These are phyloP conservation scores for Dacryopinax primogenitus DNA, from an alignment of 768 basidiomycete genomes.

Conservation along the genomic window DNA sequence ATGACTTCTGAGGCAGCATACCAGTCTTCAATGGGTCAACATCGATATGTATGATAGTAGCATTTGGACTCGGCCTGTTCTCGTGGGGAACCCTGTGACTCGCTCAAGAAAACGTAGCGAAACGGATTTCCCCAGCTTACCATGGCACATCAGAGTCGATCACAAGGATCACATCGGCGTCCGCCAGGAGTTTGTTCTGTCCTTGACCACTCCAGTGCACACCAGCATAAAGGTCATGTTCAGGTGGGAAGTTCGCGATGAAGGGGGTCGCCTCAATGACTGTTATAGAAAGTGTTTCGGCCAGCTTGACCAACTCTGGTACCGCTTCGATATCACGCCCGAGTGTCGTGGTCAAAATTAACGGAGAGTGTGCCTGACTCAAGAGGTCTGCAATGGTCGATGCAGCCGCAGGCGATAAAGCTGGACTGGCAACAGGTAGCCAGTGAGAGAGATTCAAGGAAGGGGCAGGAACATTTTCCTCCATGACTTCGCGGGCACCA, in stretches of 20 bases:
- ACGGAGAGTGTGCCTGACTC: slow-evolving; percentile 37
- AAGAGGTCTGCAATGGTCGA: slow-evolving; percentile 39
- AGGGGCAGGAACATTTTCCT: slow-evolving; percentile 42
- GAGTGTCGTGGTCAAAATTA: slow-evolving; percentile 52
- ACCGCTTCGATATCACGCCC: slow-evolving; percentile 44
- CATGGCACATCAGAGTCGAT: slow-evolving; percentile 58
- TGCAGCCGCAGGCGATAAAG: slow-evolving; percentile 21
- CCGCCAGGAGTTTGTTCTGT: slow-evolving; percentile 37
- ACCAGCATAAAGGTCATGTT: slow-evolving; percentile 44
- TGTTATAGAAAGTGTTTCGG: slow-evolving; percentile 41
- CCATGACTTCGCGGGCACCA: slow-evolving; percentile 58
- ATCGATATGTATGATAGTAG: slow-evolving; percentile 49
- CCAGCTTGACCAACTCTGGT: slow-evolving; percentile 35
- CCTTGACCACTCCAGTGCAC: slow-evolving; percentile 37
- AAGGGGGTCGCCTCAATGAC: slow-evolving; percentile 41
- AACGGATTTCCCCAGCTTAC: slow-evolving; percentile 26
- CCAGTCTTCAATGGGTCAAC: slow-evolving; percentile 46
- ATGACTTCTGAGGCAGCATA: background rate
- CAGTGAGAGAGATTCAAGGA: slow-evolving; percentile 31
- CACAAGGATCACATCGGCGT: slow-evolving; percentile 50
- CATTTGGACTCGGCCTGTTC: slow-evolving; percentile 30
- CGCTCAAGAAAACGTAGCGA: background rate
- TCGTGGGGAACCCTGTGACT: slow-evolving; percentile 24
- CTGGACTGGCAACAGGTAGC: slow-evolving; percentile 36
- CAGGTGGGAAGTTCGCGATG: slow-evolving; percentile 41